A percentile compares a stretch with the other conserved stretches of the same genome.
These are phyloP conservation scores for Alnus rubra DNA, from an alignment of 306 rosid genomes.

Conservation along the genomic window DNA sequence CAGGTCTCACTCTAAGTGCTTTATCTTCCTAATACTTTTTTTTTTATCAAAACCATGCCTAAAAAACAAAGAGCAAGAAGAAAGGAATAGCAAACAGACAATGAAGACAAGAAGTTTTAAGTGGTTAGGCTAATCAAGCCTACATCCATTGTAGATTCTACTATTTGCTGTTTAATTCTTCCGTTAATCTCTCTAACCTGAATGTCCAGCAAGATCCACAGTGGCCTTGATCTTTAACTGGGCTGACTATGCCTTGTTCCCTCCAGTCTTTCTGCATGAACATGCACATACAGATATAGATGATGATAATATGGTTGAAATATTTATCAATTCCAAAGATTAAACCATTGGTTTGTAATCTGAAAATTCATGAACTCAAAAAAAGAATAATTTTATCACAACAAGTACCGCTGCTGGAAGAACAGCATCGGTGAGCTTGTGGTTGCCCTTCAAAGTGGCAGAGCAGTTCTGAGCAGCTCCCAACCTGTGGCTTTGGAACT, in stretches of 20 bases:
- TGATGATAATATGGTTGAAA: neutral
- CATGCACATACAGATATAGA: neutral
- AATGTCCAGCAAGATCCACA: conserved; percentile 78
- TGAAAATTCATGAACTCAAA: neutral
- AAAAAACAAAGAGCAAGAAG: too few species aligned
- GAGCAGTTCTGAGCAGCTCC: conserved; percentile 98
- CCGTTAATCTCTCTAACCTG: conserved; percentile 35
- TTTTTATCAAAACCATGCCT: neutral
- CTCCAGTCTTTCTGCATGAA: conserved; percentile 92
- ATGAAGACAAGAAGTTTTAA: too few species aligned
- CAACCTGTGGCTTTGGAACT: conserved; percentile 64
- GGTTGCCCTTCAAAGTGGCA: conserved; percentile 77
- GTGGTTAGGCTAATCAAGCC: too few species aligned
- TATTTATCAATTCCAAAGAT: neutral
- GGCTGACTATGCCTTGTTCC: conserved; percentile 67
- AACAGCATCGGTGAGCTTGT: conserved; percentile 53
- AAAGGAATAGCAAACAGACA: too few species aligned
- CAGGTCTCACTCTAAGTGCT: too few species aligned
- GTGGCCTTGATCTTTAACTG: conserved; percentile 79
- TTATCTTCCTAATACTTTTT: too few species aligned
- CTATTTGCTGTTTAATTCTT: too few species aligned
- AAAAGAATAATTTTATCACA: neutral
- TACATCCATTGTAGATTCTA: too few species aligned
- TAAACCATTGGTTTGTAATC: neutral
- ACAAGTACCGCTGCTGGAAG: conserved; percentile 60